A percentile compares a stretch with the other conserved stretches of the same genome.
Conservation (phyloP, 148 eudicot species). For the Chenopodium formosanum region DNA sequence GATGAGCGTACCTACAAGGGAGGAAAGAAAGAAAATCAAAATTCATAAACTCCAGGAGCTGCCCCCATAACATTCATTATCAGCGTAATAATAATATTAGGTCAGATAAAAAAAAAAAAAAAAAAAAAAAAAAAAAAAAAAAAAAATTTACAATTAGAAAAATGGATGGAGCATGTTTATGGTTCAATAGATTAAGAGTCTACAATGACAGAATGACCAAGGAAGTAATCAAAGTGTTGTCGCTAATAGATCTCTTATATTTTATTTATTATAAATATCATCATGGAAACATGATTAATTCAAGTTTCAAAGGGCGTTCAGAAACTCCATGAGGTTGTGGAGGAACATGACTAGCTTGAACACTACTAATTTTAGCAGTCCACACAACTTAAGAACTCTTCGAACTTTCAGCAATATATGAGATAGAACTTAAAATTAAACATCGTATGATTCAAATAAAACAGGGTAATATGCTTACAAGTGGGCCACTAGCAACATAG, state of each 20-base stretch:
- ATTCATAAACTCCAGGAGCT: neutral
- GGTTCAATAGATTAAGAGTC: neutral
- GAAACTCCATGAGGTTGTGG: neutral
- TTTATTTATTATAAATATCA: too few relatives aligned
- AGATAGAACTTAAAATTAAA: neutral
- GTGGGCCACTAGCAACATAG: slow-evolving; percentile 96
- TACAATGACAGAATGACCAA: neutral
- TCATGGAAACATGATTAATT: neutral
- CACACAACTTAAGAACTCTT: neutral
- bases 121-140: neutral
- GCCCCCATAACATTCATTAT: neutral
- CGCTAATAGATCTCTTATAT: neutral
- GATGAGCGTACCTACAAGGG: slow-evolving; percentile 39
- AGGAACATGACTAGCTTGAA: neutral
- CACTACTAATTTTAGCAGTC: neutral
- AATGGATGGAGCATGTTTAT: neutral
- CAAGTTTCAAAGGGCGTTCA: neutral
- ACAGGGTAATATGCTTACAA: slow-evolving; percentile 49
- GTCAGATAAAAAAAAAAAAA: neutral
- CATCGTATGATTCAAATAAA: neutral
- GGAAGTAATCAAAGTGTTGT: neutral
- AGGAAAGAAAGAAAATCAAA: neutral
- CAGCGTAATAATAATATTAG: neutral
- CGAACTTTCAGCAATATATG: neutral
- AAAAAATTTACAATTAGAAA: neutral